phyloP scores from a whole-genome alignment of 129 eudicot genomes.

The Helichrysum umbraculigerum region DNA sequence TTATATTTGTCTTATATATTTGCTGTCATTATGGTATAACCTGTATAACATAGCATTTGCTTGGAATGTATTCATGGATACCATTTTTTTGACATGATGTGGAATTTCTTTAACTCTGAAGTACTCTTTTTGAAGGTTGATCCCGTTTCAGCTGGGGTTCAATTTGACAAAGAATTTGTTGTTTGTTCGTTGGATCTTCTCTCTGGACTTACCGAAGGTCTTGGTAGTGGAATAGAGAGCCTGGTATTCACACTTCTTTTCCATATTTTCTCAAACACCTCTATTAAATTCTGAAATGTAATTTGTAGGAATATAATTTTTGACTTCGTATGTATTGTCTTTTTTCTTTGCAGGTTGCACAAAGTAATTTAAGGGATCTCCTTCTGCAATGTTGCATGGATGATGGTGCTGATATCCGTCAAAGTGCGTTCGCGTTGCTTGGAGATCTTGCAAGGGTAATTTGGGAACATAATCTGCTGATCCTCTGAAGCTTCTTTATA shows the following conservation, averaged over 20 bases:
- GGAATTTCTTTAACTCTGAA: background rate
- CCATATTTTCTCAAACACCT: background rate
- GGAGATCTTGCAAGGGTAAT: constrained; percentile 99
- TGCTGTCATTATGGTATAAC: constrained; percentile 5
- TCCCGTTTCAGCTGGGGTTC: constrained; percentile 80
- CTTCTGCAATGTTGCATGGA: constrained; percentile 95
- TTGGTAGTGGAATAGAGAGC: constrained; percentile 91
- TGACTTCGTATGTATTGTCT: background rate
- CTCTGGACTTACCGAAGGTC: constrained; percentile 93
- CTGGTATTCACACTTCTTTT: constrained; percentile 53
- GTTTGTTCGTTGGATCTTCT: constrained; percentile 94
- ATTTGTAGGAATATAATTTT: background rate
- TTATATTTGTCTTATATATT: background rate
- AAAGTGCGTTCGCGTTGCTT: constrained; percentile 97
- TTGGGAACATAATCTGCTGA: constrained; percentile 24
- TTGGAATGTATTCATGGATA: background rate
- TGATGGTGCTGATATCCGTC: constrained; percentile 80
- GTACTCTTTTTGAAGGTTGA: constrained; percentile 53
- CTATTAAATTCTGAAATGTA: background rate
- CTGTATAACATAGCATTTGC: background rate
- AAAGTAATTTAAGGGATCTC: constrained; percentile 86
- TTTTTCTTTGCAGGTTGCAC: constrained; percentile 62
- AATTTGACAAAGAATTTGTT: constrained; percentile 80
- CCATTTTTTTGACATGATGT: background rate
- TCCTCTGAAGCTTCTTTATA: background rate